Evolutionary conservation across 805 yeast species (phyloP).

Genomic region (Lipomyces lipofer): DNA sequence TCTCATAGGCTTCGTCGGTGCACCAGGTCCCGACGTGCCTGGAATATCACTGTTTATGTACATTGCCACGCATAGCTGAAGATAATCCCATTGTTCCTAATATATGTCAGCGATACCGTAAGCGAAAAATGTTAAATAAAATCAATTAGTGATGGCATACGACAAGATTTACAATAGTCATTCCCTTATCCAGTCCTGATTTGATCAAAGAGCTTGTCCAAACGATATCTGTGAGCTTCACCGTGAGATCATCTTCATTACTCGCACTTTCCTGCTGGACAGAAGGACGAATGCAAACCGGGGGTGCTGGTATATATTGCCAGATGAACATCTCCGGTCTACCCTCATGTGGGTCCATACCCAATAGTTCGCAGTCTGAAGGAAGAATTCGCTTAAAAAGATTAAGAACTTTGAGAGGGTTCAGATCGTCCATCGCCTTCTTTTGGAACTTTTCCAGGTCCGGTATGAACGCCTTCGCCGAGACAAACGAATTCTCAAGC

Average conservation of each 20-base stretch:
- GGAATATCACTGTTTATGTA: slow-evolving; percentile 96
- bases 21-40: slow-evolving; percentile 53
- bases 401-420: slow-evolving; percentile 85
- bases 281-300: slow-evolving; percentile 97
- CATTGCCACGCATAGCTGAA: slow-evolving; percentile 94
- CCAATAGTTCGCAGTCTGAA: slow-evolving; percentile 86
- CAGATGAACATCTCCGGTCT: slow-evolving; percentile 95
- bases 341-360: slow-evolving; percentile 84
- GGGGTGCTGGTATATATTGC: slow-evolving; percentile 98
- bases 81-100: slow-evolving; percentile 92
- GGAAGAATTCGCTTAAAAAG: slow-evolving; percentile 84
- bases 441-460: slow-evolving; percentile 85
- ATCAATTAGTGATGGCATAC: neutral
- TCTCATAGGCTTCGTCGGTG: slow-evolving; percentile 67
- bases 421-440: slow-evolving; percentile 88
- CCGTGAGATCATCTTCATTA: slow-evolving; percentile 96
- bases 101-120: neutral
- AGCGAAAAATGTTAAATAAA: neutral
- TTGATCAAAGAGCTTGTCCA: slow-evolving; percentile 94
- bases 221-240: slow-evolving; percentile 91
- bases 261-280: slow-evolving; percentile 91
- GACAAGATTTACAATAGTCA: slow-evolving; percentile 88
- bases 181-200: slow-evolving; percentile 94
- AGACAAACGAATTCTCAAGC: slow-evolving; percentile 86
- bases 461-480: slow-evolving; percentile 72